A percentile compares a stretch with the other conserved stretches of the same genome.
Conservation (phyloP, 345 rosid genomes). For the Populus pruinosa region DNA sequence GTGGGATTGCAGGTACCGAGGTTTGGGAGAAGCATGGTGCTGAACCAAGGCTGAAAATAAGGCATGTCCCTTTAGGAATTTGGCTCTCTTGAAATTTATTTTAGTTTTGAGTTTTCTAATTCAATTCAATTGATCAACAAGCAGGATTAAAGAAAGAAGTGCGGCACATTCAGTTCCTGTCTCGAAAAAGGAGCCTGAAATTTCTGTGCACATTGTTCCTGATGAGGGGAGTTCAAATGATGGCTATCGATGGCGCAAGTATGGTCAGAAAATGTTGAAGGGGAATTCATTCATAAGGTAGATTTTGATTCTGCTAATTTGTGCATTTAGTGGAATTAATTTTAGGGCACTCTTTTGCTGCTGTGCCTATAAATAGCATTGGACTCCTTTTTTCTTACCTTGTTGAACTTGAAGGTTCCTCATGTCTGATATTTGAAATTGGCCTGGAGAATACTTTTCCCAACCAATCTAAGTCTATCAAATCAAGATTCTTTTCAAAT, state of each 20-base stretch:
- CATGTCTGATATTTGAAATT: neutral
- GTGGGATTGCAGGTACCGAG: neutral
- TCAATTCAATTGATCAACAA: neutral
- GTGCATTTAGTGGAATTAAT: neutral
- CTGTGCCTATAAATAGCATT: neutral
- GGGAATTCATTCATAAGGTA: slow-evolving; percentile 23
- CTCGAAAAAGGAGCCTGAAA: slow-evolving; percentile 9
- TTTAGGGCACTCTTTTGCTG: neutral
- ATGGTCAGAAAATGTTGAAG: slow-evolving; percentile 30
- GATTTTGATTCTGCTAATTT: neutral
- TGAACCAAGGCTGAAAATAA: neutral
- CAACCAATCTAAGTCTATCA: neutral
- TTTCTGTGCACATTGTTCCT: slow-evolving; percentile 9
- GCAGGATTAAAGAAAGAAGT: slow-evolving; percentile 12
- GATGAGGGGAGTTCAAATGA: slow-evolving; percentile 17
- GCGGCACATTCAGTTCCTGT: neutral
- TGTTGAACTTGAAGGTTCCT: neutral
- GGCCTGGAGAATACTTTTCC: neutral
- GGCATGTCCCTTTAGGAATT: slow-evolving; percentile 2
- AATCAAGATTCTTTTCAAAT: neutral
- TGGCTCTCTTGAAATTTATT: neutral
- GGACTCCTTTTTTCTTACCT: neutral
- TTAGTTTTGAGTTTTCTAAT: neutral
- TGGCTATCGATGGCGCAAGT: slow-evolving; percentile 29
- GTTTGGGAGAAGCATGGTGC: slow-evolving; percentile 10